phyloP scores from a whole-genome alignment of 2,329 filamentous ascomycete genomes.

The Pyricularia grisea region DNA sequence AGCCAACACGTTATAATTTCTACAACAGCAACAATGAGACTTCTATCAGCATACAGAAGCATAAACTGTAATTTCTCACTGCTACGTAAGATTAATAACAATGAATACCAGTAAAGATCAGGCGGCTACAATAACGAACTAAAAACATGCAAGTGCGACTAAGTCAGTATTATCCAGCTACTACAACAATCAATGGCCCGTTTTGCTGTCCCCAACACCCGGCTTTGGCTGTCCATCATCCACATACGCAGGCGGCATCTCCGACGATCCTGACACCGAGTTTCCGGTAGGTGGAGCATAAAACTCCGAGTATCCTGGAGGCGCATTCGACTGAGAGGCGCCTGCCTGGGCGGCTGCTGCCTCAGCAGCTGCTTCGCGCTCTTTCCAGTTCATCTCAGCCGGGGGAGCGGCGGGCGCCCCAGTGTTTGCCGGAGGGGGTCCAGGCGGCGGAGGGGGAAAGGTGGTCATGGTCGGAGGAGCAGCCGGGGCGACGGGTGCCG shows the following conservation, averaged over 20 bases:
- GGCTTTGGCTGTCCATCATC: constrained; percentile 12
- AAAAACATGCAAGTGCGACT: too few species aligned
- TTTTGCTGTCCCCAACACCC: constrained; percentile 15
- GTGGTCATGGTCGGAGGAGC: background rate
- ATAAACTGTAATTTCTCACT: background rate
- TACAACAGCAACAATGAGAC: too few species aligned
- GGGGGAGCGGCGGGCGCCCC: background rate
- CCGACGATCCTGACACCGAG: background rate
- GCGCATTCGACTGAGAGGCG: constrained; percentile 9
- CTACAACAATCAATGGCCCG: constrained; percentile 10
- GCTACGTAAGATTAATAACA: background rate
- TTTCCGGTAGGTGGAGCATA: background rate
- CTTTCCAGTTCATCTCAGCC: constrained; percentile 7
- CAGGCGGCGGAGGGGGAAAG: background rate
- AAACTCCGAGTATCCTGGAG: constrained; percentile 15
- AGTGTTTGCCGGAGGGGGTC: constrained; percentile 1
- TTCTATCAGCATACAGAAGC: background rate
- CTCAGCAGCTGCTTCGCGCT: constrained; percentile 10
- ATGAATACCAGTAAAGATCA: background rate
- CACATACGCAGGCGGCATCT: constrained; percentile 20
- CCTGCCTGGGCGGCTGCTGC: constrained; percentile 13
- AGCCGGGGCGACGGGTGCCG: background rate
- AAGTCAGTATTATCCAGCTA: background rate
- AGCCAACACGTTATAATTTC: too few species aligned
- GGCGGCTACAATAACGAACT: background rate